Evolutionary conservation across 164 flowering plant genomes (phyloP).

Genomic region (Dillenia suffruticosa): DNA sequence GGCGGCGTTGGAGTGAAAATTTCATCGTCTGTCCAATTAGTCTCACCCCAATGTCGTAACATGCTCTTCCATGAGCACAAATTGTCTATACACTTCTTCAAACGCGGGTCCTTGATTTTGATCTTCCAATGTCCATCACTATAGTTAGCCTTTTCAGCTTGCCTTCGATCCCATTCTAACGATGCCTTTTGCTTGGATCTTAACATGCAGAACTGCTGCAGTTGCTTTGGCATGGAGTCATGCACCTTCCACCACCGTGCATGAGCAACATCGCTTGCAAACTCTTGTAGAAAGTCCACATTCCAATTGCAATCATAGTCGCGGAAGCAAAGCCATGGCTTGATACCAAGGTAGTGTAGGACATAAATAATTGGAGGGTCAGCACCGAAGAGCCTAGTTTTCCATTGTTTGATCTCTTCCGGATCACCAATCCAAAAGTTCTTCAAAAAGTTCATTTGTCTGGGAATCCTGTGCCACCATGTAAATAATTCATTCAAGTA

Average conservation of each 20-base stretch:
- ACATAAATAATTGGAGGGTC: constrained; percentile 56
- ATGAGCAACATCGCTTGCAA: constrained; percentile 64
- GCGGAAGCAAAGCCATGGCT: constrained; percentile 66
- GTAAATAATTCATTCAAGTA: constrained; percentile 61
- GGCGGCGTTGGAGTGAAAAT: constrained; percentile 32
- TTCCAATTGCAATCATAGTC: constrained; percentile 76
- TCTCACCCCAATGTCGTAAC: constrained; percentile 61
- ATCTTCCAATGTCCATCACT: constrained; percentile 56
- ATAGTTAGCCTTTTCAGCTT: constrained; percentile 44
- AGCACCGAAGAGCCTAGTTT: constrained; percentile 41
- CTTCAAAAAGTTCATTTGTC: constrained; percentile 58
- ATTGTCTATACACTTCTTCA: constrained; percentile 45
- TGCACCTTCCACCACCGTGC: constrained; percentile 63
- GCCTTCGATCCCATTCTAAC: constrained; percentile 42
- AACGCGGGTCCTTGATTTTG: constrained; percentile 29
- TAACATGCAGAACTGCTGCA: constrained; percentile 47
- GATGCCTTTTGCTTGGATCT: constrained; percentile 46
- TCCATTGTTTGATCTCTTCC: constrained; percentile 34
- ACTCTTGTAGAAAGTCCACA: constrained; percentile 38
- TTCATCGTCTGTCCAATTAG: constrained; percentile 48
- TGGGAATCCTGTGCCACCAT: constrained; percentile 70
- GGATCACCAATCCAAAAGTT: constrained; percentile 58
- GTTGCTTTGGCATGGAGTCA: constrained; percentile 44
- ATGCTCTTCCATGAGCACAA: constrained; percentile 52
- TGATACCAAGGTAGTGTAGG: constrained; percentile 54